Conservation (phyloP, 164 flowering plant species). For the Stephania yunnanensis region DNA sequence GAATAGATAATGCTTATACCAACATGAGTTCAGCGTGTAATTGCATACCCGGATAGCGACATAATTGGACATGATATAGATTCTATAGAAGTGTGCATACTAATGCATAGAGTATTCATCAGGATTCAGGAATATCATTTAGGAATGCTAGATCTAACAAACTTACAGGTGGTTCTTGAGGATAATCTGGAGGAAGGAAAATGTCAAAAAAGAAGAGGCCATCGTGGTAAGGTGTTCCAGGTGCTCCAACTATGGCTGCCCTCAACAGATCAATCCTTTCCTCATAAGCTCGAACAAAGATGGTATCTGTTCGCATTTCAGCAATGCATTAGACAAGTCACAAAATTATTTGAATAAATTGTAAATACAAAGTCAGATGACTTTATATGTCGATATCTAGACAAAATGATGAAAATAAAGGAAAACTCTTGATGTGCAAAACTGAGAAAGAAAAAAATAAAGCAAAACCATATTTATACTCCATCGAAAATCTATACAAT, state of each 20-base stretch:
- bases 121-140: neutral
- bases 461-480: no score
- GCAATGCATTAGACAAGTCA: neutral
- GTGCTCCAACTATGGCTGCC: slow-evolving; percentile 75
- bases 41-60: neutral
- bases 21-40: no score
- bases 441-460: no score
- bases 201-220: slow-evolving; percentile 89
- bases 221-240: slow-evolving; percentile 92
- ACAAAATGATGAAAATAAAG: no score
- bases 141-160: neutral
- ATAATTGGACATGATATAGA: neutral
- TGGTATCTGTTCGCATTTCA: slow-evolving; percentile 42
- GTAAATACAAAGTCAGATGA: neutral
- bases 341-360: neutral
- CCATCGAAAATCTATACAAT: no score
- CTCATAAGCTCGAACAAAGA: slow-evolving; percentile 74
- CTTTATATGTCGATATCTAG: no score
- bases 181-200: slow-evolving; percentile 70
- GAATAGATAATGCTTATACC: no score
- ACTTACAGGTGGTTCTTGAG: slow-evolving; percentile 88
- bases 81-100: neutral
- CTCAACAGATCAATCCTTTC: slow-evolving; percentile 80
- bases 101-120: neutral
- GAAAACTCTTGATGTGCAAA: no score